Percentiles rank a stretch among this genome's conserved stretches.
Conservation (phyloP, 1,284 basidiomycete genomes). For the Coniferiporia weirii region DNA sequence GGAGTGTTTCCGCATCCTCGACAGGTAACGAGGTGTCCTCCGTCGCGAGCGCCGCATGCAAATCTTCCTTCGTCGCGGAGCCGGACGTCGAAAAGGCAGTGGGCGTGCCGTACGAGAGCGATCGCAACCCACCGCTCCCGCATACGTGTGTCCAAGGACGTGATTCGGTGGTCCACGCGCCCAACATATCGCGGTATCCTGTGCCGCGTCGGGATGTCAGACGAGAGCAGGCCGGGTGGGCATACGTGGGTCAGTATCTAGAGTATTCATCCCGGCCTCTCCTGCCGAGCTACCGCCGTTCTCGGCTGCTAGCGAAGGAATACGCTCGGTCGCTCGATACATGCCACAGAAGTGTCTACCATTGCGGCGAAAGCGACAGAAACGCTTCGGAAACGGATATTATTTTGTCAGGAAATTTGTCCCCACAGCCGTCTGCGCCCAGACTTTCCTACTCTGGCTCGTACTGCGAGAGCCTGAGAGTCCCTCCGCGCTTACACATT, state of each 20-base stretch:
- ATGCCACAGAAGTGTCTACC: not conserved
- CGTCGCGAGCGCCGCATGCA: constrained; percentile 1
- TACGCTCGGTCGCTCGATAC: not conserved
- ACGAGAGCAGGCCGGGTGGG: not conserved
- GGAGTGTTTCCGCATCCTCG: not conserved
- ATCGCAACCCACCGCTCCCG: not conserved
- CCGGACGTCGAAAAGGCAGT: constrained; percentile 18
- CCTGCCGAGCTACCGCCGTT: not conserved
- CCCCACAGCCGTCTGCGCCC: not conserved
- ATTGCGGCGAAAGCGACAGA: not conserved
- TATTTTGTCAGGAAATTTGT: constrained; percentile 3
- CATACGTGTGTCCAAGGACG: not conserved
- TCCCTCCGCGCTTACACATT: constrained; percentile 7
- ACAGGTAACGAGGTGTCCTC: not conserved
- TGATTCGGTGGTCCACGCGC: not conserved
- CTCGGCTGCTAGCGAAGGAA: not conserved
- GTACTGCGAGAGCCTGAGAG: not conserved
- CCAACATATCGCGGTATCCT: not conserved
- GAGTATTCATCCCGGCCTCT: not conserved
- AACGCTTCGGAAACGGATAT: not conserved
- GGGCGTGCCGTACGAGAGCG: not conserved
- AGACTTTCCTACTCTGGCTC: not conserved
- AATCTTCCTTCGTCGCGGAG: not conserved
- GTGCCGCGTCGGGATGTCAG: constrained; percentile 12
- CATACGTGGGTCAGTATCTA: not conserved